Evolutionary conservation across 1,284 basidiomycete genomes (phyloP), one percentile per base, ranked within the genome.

Genomic region (Apiotrichum mycotoxinovorans): DNA sequence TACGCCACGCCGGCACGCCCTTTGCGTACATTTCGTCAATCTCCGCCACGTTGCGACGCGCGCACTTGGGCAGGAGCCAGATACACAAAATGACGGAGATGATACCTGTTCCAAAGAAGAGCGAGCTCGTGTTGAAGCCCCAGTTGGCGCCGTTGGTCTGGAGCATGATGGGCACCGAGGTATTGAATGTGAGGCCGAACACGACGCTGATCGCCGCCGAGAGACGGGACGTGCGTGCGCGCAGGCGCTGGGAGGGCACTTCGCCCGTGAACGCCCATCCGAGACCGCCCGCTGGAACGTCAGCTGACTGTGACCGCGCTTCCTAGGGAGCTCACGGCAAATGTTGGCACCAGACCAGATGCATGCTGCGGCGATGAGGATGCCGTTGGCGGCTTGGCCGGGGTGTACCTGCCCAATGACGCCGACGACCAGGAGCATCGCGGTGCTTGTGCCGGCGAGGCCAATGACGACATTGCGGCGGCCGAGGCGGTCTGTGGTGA

Each of bases 1-100:
- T 60, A 33, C 58, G 56, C 63, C 66, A 66, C 15, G 66, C 57
- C 2, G 59, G 54, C 9, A 69, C 49, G 27, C 54, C 48, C 38
- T 60, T 61, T 51, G 63, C 60, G 54, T 64, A 69, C 61, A 69
- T 57, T 56, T 69, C 67, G 53, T 69, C 67, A 14, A 69, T 43
- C 52, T 69, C 67, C 20, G 67, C 65, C 2, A 66, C 52, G 11
- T 55, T 61, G 41, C 63, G 60, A 15, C 56, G 27, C 9, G 60
- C 55, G 14, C 54, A 53, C 42, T 65, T 60, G 14, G 63, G 60
- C 7, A 65, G 26, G 45, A 42, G 42, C 52, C 57, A 60, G 35
- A 54, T 43, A 3, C 54, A 51, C 15, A 60, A 22, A 23, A 54
- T 41, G 41, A 27, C 44, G 34, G 49, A 38, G 54, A 65, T 20